Evolutionary conservation across 371 early-diverging fungal species (phyloP).

Genomic region (Lichtheimia corymbifera): DNA sequence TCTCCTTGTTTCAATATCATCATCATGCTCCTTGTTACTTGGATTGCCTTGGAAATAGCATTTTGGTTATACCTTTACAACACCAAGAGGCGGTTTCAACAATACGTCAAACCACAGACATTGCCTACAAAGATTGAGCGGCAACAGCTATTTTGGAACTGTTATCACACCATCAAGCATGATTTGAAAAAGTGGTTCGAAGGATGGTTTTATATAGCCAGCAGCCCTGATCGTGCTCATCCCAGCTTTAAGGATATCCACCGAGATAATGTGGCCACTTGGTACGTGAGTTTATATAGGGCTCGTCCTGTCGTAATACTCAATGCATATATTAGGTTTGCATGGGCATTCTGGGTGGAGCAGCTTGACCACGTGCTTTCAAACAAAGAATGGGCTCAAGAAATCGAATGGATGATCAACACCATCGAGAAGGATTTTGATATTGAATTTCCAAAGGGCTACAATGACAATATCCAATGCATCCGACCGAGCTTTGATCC

Average conservation of each 20-base stretch:
- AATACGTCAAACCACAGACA: slow-evolving; percentile 12
- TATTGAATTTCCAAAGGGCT: slow-evolving; percentile 50
- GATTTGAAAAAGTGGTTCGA: slow-evolving; percentile 40
- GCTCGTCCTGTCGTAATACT: not conserved
- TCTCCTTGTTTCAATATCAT: not conserved
- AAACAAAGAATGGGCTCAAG: slow-evolving; percentile 35
- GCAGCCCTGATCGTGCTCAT: slow-evolving; percentile 24
- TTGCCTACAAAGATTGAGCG: slow-evolving; percentile 31
- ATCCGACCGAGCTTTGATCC: slow-evolving; percentile 65
- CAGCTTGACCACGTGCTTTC: slow-evolving; percentile 35
- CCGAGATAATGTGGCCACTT: slow-evolving; percentile 49
- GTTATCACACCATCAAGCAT: slow-evolving; percentile 36
- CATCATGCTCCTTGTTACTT: slow-evolving; percentile 3
- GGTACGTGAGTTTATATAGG: slow-evolving; percentile 30
- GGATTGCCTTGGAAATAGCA: slow-evolving; percentile 1
- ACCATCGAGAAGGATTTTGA: slow-evolving; percentile 40
- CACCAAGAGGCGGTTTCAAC: slow-evolving; percentile 30
- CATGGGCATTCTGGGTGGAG: slow-evolving; percentile 61
- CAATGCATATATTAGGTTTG: slow-evolving; percentile 30
- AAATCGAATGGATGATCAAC: slow-evolving; percentile 50
- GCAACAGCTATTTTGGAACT: slow-evolving; percentile 40
- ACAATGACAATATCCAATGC: slow-evolving; percentile 52
- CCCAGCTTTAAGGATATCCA: slow-evolving; percentile 47
- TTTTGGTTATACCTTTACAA: slow-evolving; percentile 47
- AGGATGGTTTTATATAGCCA: slow-evolving; percentile 55